Evolutionary conservation across 2,329 filamentous ascomycete genomes (phyloP), one percentile per base, ranked within the genome.

Genomic region (Monilinia vaccinii-corymbosi): DNA sequence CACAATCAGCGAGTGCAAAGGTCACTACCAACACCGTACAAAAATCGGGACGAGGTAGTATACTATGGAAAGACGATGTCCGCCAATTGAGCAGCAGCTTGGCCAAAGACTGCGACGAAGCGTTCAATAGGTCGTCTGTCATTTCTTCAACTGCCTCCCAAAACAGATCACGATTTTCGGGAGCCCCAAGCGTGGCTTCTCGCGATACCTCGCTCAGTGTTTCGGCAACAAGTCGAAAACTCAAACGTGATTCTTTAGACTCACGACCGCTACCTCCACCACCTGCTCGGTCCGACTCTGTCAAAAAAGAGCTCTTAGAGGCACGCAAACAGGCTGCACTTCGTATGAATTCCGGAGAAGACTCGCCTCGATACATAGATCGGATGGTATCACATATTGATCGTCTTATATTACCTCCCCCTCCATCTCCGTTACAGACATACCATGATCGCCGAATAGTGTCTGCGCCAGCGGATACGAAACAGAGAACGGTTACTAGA

Each of bases 81-180:
- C 81, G 90, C 8, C 87, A 93, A 67, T 87, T 95, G 60, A 96
- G 91, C 67, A 84, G 83, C 67, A 91, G 91, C 68, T 85, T 97
- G 63, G 90, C 91, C 53, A 90, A 91, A 73, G 89, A 94, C 61
- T 95, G 92, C 69, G 92, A 97, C 69, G 89, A 94, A 69, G 92
- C 92, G 1, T 97, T 97, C 76, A 92, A 90, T 70, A 85, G 87
- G 46, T 66, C 80, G 76, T 58, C 86, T 79, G 0, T 73, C 80
- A 25, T 56, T 32, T 23, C 56, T 18, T 60, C 60, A 18, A 44
- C 11, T 28, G 31, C 23, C 38, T 44, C 46, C 18, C 45, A 50
- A 34, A 34, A 60, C 11, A 46, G 36, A 21, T 60, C 58, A 21
- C 52, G 53, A 6, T 47, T 56, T 18, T 50, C 58, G n/a, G 50